These are phyloP conservation scores for Leucosporidium scottii DNA, from an alignment of 768 basidiomycete species.

Conservation along the genomic window DNA sequence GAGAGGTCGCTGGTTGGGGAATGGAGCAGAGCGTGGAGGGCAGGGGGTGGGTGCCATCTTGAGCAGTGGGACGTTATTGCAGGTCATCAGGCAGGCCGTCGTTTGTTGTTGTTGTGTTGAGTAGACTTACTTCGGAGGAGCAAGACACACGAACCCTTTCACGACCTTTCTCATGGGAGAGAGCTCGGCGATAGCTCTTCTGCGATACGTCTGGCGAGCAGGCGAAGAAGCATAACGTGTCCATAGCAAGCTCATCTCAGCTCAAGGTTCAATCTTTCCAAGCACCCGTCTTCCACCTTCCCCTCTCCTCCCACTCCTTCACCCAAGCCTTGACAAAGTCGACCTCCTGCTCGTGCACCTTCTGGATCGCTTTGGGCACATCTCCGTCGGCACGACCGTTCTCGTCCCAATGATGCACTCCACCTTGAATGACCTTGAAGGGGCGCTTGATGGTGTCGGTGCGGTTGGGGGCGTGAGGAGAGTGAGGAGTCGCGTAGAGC, in stretches of 20 bases:
- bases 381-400: conserved; percentile 59
- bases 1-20: too few species aligned
- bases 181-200: too few species aligned
- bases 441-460: conserved; percentile 66
- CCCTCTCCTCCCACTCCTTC: conserved; percentile 42
- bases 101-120: too few species aligned
- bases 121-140: too few species aligned
- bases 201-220: too few species aligned
- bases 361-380: conserved; percentile 70
- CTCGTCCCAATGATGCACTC: conserved; percentile 58
- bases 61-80: too few species aligned
- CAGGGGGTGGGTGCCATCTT: too few species aligned
- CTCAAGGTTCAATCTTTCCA: conserved; percentile 8
- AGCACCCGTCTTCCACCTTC: conserved; percentile 35
- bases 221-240: too few species aligned
- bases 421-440: conserved; percentile 75
- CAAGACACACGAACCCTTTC: too few species aligned
- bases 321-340: conserved; percentile 72
- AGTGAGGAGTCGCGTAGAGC: conserved; percentile 35
- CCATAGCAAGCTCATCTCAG: background rate
- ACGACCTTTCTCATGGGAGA: too few species aligned
- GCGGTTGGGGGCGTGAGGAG: conserved; percentile 49
- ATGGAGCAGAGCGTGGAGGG: too few species aligned
- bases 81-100: too few species aligned
- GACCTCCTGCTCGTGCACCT: conserved; percentile 74